Evolutionary conservation across 495 filamentous ascomycete genomes (phyloP).

Genomic region (Diplogelasinospora grovesii): DNA sequence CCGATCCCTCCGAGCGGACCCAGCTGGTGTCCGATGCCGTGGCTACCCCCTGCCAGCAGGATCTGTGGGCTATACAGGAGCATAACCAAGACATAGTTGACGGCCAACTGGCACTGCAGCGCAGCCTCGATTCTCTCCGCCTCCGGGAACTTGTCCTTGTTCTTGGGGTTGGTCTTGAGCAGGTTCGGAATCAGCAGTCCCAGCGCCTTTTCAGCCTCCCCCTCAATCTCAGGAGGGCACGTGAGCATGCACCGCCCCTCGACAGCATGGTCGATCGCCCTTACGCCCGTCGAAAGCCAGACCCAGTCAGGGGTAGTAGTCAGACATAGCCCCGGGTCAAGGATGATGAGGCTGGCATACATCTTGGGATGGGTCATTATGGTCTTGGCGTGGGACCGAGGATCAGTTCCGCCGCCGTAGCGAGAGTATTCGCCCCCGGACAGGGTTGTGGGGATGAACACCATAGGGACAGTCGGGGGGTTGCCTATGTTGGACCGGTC

Average conservation of each 20-base stretch:
- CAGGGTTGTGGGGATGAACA: conserved; percentile 57
- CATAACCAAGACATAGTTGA: conserved; percentile 25
- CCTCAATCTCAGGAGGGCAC: conserved; percentile 16
- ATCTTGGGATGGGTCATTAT: conserved; percentile 41
- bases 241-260: conserved; percentile 47
- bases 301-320: conserved; percentile 49
- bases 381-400: conserved; percentile 46
- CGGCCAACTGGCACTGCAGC: conserved; percentile 18
- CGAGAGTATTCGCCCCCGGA: conserved; percentile 57
- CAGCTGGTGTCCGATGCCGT: conserved; percentile 63
- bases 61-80: too few species aligned
- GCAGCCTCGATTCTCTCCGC: conserved; percentile 39
- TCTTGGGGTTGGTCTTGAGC: conserved; percentile 41
- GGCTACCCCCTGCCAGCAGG: conserved; percentile 52
- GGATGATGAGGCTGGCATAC: conserved; percentile 49
- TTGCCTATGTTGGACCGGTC: too few species aligned
- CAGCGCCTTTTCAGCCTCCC: conserved; percentile 24
- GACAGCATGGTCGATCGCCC: conserved; percentile 60
- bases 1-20: conserved; percentile 58
- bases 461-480: conserved; percentile 43
- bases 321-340: conserved; percentile 51
- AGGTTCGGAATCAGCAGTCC: conserved; percentile 45
- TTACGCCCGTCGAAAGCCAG: conserved; percentile 57
- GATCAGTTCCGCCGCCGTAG: conserved; percentile 50
- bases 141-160: conserved; percentile 36